A percentile compares a stretch with the other conserved stretches of the same genome.
Evolutionary conservation across 2,329 filamentous ascomycete genomes (phyloP).

Genomic region (Alternaria postmessia): DNA sequence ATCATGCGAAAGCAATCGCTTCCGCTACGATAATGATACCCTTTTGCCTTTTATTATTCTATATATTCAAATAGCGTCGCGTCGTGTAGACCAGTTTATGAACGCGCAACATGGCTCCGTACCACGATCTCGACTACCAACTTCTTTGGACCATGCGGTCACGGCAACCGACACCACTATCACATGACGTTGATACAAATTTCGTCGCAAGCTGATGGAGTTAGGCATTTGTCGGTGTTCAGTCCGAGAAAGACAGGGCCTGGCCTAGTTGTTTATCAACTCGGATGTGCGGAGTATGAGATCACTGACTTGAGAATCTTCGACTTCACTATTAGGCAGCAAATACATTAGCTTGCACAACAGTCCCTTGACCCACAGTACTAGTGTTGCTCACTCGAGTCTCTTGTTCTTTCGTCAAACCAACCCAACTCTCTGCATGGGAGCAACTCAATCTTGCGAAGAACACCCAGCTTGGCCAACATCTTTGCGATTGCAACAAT

Average conservation of each 20-base stretch:
- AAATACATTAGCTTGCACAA: not conserved
- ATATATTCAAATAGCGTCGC: not conserved
- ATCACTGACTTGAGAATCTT: not conserved
- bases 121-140: not conserved
- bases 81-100: not conserved
- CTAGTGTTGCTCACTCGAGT: not conserved
- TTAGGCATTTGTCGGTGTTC: not conserved
- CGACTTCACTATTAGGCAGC: not conserved
- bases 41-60: not conserved
- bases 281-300: too few relatives aligned
- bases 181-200: not conserved
- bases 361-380: not conserved
- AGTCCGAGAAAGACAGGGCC: too few relatives aligned
- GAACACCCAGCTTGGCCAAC: not conserved
- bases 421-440: not conserved
- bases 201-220: not conserved
- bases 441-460: not conserved
- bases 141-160: not conserved
- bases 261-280: too few relatives aligned
- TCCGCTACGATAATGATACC: not conserved
- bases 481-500: not conserved
- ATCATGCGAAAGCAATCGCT: not conserved
- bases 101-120: not conserved
- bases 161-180: not conserved
- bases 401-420: not conserved